A percentile compares a stretch with the other conserved stretches of the same genome.
Conservation (phyloP, 177 flowering plant species). For the Tripterygium wilfordii region DNA sequence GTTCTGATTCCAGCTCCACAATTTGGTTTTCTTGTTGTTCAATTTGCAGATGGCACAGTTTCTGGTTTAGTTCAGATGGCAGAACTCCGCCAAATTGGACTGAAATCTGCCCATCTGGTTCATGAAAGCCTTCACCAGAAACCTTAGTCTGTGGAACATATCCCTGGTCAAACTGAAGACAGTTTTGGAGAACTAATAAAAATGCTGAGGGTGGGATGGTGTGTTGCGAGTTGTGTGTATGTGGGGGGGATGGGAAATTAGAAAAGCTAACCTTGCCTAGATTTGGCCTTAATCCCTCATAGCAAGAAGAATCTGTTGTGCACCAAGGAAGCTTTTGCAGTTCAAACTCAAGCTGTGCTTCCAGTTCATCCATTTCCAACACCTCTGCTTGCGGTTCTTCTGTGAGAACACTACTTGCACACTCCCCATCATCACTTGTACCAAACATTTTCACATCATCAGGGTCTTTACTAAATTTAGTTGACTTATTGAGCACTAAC, state of each 20-base stretch:
- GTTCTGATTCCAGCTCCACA: slow-evolving; percentile 46
- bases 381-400: slow-evolving; percentile 44
- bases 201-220: no score
- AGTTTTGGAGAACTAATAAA: no score
- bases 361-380: slow-evolving; percentile 48
- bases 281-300: slow-evolving; percentile 14
- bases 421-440: slow-evolving; percentile 35
- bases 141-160: slow-evolving; percentile 18
- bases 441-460: slow-evolving; percentile 8
- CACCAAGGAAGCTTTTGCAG: slow-evolving; percentile 55
- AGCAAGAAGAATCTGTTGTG: slow-evolving; percentile 18
- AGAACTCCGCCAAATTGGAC: slow-evolving; percentile 35
- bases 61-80: slow-evolving; percentile 51
- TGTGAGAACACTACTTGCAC: slow-evolving; percentile 53
- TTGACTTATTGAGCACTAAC: slow-evolving; percentile 2
- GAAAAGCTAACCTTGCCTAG: slow-evolving; percentile 31
- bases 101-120: slow-evolving; percentile 15
- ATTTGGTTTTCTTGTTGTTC: slow-evolving; percentile 64
- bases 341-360: slow-evolving; percentile 71
- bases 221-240: no score
- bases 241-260: no score
- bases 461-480: slow-evolving; percentile 4
- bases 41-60: slow-evolving; percentile 50
- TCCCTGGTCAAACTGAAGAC: no score
- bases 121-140: slow-evolving; percentile 10